Evolutionary conservation across 257 asterid species (phyloP).

Genomic region (Solanum acaule): DNA sequence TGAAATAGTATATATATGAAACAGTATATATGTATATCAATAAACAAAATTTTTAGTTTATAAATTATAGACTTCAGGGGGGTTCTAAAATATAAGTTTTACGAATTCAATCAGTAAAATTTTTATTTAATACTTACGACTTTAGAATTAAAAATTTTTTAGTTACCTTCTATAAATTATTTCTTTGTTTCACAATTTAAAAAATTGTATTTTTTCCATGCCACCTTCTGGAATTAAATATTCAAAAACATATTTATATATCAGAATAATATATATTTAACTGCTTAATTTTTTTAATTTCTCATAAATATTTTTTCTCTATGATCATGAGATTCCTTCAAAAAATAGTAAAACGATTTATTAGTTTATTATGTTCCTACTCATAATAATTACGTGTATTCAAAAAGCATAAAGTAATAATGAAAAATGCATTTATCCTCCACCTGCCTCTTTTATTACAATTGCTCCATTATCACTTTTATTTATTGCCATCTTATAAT

Average conservation of each 20-base stretch:
- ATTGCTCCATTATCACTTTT: no score
- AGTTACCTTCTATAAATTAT: background rate
- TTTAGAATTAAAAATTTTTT: background rate
- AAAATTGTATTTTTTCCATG: background rate
- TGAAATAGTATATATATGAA: background rate
- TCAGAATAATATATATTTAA: background rate
- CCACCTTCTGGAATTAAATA: background rate
- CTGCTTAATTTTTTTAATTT: background rate
- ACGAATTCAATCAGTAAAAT: no score
- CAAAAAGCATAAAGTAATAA: no score
- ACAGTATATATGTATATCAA: no score
- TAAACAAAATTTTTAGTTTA: background rate
- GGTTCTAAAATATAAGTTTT: background rate
- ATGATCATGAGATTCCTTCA: no score
- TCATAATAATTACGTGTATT: no score
- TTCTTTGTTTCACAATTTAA: background rate
- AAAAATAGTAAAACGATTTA: no score
- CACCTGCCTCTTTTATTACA: no score
- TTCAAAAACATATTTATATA: background rate
- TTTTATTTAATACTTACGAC: background rate
- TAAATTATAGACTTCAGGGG: background rate
- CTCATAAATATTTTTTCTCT: no score
- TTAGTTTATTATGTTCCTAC: no score
- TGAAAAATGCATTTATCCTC: background rate
- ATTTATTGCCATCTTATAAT: no score